These are phyloP conservation scores for Aspergillus quadrilineatus DNA, from an alignment of 2,329 filamentous ascomycete species.

Conservation along the genomic window DNA sequence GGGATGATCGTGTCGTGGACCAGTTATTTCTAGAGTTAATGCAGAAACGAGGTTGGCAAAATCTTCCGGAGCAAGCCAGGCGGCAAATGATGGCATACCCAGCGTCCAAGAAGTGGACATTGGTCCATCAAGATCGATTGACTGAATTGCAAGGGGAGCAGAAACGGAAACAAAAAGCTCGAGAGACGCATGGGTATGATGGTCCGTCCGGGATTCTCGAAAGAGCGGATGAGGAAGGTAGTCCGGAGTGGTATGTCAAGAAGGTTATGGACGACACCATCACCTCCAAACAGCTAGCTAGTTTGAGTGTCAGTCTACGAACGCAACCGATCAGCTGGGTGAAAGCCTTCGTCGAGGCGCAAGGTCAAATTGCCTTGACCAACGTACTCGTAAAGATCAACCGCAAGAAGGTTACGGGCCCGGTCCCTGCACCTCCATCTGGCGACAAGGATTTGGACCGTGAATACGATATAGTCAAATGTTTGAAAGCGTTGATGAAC, in stretches of 20 bases:
- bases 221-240: slow-evolving; percentile 89
- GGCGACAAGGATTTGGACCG: slow-evolving; percentile 80
- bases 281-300: slow-evolving; percentile 85
- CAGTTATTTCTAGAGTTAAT: slow-evolving; percentile 90
- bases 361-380: slow-evolving; percentile 92
- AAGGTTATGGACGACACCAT: slow-evolving; percentile 96
- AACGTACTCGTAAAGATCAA: slow-evolving; percentile 94
- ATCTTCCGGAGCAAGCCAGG: slow-evolving; percentile 88
- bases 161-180: slow-evolving; percentile 74
- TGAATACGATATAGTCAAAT: slow-evolving; percentile 97
- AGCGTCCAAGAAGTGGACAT: slow-evolving; percentile 92
- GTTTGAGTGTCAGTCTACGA: slow-evolving; percentile 87
- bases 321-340: slow-evolving; percentile 99
- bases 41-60: slow-evolving; percentile 97
- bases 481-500: slow-evolving; percentile 96
- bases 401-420: slow-evolving; percentile 74
- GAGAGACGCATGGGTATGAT: slow-evolving; percentile 65
- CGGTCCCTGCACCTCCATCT: slow-evolving; percentile 60
- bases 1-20: slow-evolving; percentile 73
- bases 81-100: slow-evolving; percentile 97
- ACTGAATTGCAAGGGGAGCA: slow-evolving; percentile 94
- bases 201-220: slow-evolving; percentile 66
- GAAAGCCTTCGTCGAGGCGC: slow-evolving; percentile 91
- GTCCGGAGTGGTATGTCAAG: slow-evolving; percentile 96
- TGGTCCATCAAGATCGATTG: slow-evolving; percentile 91